phyloP scores from a whole-genome alignment of 2,329 filamentous ascomycete genomes.

The Diaporthe helianthi region DNA sequence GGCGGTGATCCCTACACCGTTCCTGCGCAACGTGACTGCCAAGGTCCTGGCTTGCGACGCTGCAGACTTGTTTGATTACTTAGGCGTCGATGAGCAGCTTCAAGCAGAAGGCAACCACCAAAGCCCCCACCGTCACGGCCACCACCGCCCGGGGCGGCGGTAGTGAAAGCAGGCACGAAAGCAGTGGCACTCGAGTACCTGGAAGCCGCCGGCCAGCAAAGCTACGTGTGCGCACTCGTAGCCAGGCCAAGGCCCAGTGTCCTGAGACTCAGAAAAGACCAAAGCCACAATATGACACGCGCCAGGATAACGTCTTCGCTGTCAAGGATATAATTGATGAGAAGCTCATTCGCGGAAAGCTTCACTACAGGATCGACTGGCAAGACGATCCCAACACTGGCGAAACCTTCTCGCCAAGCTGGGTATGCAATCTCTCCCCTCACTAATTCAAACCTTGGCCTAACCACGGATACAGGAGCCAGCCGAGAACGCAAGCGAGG shows the following conservation, averaged over 20 bases:
- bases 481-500: constrained; percentile 40
- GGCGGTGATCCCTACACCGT: neutral
- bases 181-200: neutral
- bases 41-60: constrained; percentile 17
- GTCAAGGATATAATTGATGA: constrained; percentile 49
- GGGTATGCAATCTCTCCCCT: constrained; percentile 49
- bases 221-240: constrained; percentile 8
- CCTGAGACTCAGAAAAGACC: constrained; percentile 12
- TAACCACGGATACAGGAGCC: constrained; percentile 37
- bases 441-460: neutral
- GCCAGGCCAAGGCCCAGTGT: constrained; percentile 6
- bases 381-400: constrained; percentile 58
- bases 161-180: neutral
- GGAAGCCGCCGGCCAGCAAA: neutral
- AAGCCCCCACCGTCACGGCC: neutral
- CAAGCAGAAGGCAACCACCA: neutral
- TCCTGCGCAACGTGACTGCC: constrained; percentile 10
- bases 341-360: constrained; percentile 41
- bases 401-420: constrained; percentile 54
- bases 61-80: constrained; percentile 21
- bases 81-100: constrained; percentile 33
- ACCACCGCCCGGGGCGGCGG: neutral
- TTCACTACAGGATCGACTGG: constrained; percentile 64
- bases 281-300: constrained; percentile 13
- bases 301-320: constrained; percentile 35